Conservation (phyloP, 106 monocot genomes). For the Narthecium ossifragum region DNA sequence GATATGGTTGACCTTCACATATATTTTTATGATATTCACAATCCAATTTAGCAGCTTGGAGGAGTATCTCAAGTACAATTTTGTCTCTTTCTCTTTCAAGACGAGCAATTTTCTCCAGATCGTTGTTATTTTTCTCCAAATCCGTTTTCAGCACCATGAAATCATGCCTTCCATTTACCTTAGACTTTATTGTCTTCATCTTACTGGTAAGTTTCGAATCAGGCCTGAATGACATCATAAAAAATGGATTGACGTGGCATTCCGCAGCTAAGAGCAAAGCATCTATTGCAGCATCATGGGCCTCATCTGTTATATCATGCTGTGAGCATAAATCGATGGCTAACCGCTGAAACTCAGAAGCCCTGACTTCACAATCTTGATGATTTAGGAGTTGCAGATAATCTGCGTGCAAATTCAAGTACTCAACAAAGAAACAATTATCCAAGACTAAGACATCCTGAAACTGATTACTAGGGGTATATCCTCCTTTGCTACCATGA, state of each 20-base stretch:
- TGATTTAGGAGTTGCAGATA: constrained; percentile 71
- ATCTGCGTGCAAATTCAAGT: constrained; percentile 66
- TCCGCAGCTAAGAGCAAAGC: constrained; percentile 92
- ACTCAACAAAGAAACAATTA: constrained; percentile 36
- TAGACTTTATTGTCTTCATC: constrained; percentile 21
- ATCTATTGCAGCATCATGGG: constrained; percentile 86
- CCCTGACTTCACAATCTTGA: constrained; percentile 65
- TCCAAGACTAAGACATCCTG: constrained; percentile 27
- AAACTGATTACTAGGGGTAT: constrained; percentile 19
- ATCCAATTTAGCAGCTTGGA: constrained; percentile 77
- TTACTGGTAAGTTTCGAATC: constrained; percentile 36
- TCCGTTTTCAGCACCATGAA: constrained; percentile 25
- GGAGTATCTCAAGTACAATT: constrained; percentile 71
- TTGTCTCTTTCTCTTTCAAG: constrained; percentile 85
- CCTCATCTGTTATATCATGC: constrained; percentile 44
- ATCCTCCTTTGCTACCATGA: constrained; percentile 15
- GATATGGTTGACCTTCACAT: constrained; percentile 14
- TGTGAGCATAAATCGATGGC: constrained; percentile 64
- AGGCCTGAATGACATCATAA: constrained; percentile 53
- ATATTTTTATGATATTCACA: constrained; percentile 28
- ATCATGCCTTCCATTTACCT: constrained; percentile 27
- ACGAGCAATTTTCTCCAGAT: constrained; percentile 34
- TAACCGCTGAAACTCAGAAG: constrained; percentile 70
- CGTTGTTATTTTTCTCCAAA: constrained; percentile 26
- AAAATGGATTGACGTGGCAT: constrained; percentile 91